A percentile compares a stretch with the other conserved stretches of the same genome.
Evolutionary conservation across 371 early-diverging fungal genomes (phyloP).

Genomic region (Zychaea mexicana): DNA sequence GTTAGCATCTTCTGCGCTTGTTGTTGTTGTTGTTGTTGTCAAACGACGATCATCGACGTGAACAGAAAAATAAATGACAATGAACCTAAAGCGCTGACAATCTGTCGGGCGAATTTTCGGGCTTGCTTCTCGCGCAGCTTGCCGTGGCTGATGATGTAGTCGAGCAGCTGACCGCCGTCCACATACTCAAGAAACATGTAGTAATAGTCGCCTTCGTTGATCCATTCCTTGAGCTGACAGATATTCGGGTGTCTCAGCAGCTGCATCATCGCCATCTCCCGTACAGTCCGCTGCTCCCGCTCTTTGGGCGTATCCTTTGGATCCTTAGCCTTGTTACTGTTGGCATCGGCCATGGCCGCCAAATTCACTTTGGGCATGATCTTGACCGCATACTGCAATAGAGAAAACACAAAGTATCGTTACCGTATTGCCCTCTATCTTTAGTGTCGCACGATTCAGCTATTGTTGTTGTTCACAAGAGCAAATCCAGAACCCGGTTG

Average conservation of each 20-base stretch:
- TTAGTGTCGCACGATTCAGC: no score
- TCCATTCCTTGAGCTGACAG: slow-evolving; percentile 73
- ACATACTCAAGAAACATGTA: slow-evolving; percentile 90
- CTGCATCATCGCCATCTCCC: slow-evolving; percentile 80
- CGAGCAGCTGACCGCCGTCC: slow-evolving; percentile 75
- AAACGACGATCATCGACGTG: no score
- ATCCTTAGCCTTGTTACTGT: slow-evolving; percentile 28
- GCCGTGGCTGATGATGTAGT: slow-evolving; percentile 74
- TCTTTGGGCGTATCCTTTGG: slow-evolving; percentile 57
- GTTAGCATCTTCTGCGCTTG: not conserved
- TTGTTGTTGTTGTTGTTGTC: not conserved
- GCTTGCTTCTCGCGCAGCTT: slow-evolving; percentile 75
- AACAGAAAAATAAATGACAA: not conserved
- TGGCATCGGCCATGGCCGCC: slow-evolving; percentile 3
- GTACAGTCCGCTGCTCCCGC: slow-evolving; percentile 72
- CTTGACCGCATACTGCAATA: slow-evolving; percentile 47
- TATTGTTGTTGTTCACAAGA: no score
- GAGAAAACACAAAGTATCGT: not conserved
- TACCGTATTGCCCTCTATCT: no score
- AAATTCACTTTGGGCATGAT: slow-evolving; percentile 52
- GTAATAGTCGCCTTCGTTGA: slow-evolving; percentile 72
- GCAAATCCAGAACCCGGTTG: no score
- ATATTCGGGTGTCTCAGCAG: slow-evolving; percentile 83
- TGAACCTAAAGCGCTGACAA: slow-evolving; percentile 75
- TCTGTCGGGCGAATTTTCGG: slow-evolving; percentile 73